phyloP scores from a whole-genome alignment of 306 rosid species.

The Cicer bijugum region DNA sequence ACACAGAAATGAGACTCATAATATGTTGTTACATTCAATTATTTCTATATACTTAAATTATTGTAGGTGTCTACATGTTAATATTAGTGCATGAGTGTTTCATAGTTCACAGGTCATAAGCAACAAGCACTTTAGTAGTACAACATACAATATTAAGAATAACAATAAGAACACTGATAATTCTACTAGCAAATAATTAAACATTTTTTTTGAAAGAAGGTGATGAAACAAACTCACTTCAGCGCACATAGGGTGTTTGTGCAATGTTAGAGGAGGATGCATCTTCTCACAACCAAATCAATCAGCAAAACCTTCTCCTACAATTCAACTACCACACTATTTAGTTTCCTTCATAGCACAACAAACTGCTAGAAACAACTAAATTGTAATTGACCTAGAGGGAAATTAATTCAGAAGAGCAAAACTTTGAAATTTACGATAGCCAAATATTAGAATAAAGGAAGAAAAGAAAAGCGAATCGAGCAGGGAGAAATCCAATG shows the following conservation, averaged over 20 bases:
- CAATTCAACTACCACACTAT: conserved; percentile 7
- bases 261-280: conserved; percentile 95
- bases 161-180: background rate
- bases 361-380: background rate
- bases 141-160: conserved; percentile 13
- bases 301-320: conserved; percentile 45
- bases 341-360: background rate
- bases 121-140: background rate
- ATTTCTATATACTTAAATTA: too few relatives aligned
- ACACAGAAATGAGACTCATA: background rate
- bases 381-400: conserved; percentile 20
- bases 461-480: background rate
- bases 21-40: too few relatives aligned
- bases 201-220: background rate
- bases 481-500: background rate
- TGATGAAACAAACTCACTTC: conserved; percentile 67
- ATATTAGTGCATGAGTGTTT: too few relatives aligned
- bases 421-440: conserved; percentile 20
- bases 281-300: conserved; percentile 51
- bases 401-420: conserved; percentile 12
- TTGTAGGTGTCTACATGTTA: too few relatives aligned
- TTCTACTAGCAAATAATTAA: background rate
- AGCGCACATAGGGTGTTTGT: conserved; percentile 93
- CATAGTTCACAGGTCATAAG: too few relatives aligned
- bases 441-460: background rate